Percentiles rank a stretch among this genome's conserved stretches.
These are phyloP conservation scores for Hypholoma sublateritium DNA, from an alignment of 768 basidiomycete genomes.

Conservation along the genomic window DNA sequence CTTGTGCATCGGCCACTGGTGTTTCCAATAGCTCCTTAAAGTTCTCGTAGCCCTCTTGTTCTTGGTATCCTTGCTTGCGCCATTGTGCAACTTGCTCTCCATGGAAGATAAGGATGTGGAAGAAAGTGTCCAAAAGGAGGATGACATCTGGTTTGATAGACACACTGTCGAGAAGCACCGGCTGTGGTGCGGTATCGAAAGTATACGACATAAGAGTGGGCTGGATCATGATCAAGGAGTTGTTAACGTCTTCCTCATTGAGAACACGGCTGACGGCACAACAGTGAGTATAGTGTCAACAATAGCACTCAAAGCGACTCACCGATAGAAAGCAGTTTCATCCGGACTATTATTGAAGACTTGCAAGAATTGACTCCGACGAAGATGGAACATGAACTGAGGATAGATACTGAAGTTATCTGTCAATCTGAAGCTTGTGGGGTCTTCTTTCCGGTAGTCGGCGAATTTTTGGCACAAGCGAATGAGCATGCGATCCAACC, in stretches of 20 bases:
- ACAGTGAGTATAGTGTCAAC: neutral
- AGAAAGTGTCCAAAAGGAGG: constrained; percentile 96
- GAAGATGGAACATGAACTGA: constrained; percentile 99
- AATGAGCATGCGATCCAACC: constrained; percentile 99
- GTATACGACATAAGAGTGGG: constrained; percentile 99
- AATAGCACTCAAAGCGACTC: constrained; percentile 21
- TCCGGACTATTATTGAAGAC: constrained; percentile 99
- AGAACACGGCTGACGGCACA: constrained; percentile 70
- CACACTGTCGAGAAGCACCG: constrained; percentile 94
- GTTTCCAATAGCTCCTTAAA: constrained; percentile 90
- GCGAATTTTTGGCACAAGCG: constrained; percentile 99
- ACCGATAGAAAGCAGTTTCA: constrained; percentile 98
- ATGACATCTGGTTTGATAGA: constrained; percentile 98
- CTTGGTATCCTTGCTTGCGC: constrained; percentile 98
- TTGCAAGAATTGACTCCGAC: constrained; percentile 97
- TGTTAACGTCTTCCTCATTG: constrained; percentile 98
- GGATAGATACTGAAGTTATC: constrained; percentile 99
- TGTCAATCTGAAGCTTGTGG: constrained; percentile 85
- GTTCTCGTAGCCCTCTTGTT: constrained; percentile 98
- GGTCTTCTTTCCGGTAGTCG: constrained; percentile 97
- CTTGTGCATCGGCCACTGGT: constrained; percentile 89
- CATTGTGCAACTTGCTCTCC: constrained; percentile 96
- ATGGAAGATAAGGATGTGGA: constrained; percentile 99
- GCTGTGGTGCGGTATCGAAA: constrained; percentile 88
- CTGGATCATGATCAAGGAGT: constrained; percentile 99